Base-by-base conservation (phyloP, 257 asterid genomes). In the Fraxinus cuspidata region DNA sequence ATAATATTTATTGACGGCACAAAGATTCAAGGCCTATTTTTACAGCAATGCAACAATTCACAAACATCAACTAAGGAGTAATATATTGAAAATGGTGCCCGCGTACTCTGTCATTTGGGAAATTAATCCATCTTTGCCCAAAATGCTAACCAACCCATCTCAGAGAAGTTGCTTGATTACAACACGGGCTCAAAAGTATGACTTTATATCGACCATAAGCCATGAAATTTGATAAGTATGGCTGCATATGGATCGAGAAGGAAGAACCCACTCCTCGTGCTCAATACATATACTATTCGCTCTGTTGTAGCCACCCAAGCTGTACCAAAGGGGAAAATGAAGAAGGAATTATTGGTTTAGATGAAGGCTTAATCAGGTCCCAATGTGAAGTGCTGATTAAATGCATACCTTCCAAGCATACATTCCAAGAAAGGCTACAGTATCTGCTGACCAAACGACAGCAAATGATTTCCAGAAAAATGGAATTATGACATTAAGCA, bases 381-480 rank as follows among this genome's bases (percentile, higher is more conserved):
- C 28, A 23, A 73, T 31, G 35, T 28, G 65, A 56, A 29, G 13
- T 23, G 67, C 0, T 13, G 13, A 19, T 7, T 35, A 72, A 40
- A 64, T 29, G 42, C 8, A 23, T 81, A 95, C 99, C 99, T 95
- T 92, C 99, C 99, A 93, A 8, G 97, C 98, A 78, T 95, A 93
- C 99, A 93, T 90, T 67, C 89, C 99, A 6, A 95, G 79, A 72
- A 92, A 93, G 66, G 92, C 96, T 32, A 88, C 74, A 1, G 88
- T 88, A 80, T 95, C 99, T 25, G 95, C 94, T 38, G 97, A 90
- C 99, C 99, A 95, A 77, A 95, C 98, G 7, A 87, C 89, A n/a
- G 98, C 97, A 83, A 95, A 91, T 15, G 99, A 95, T 86, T 91
- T 95, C 94, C 81, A 86, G 89, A 95, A 92, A 84, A 95, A 88